Percentiles rank a stretch among this genome's conserved stretches.
phyloP scores from a whole-genome alignment of 352 stramenopile species.

The Pythium brassicae region DNA sequence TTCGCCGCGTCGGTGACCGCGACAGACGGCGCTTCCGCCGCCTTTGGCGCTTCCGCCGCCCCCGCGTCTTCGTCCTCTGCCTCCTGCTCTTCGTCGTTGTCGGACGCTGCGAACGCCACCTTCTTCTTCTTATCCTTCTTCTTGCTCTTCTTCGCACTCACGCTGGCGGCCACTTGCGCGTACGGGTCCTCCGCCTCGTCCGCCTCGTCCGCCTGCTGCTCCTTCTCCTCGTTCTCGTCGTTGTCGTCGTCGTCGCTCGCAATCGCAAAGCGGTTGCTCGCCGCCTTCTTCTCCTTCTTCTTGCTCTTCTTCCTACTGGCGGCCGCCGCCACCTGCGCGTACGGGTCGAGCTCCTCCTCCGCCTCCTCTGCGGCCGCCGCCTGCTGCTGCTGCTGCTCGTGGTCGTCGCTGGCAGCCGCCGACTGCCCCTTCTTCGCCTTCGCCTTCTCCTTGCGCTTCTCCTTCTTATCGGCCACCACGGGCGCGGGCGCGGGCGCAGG shows the following conservation, averaged over 20 bases:
- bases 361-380: constrained; percentile 28
- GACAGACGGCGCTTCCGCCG: constrained; percentile 28
- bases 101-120: constrained; percentile 33
- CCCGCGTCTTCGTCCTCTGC: constrained; percentile 22
- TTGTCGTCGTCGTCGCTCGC: constrained; percentile 29
- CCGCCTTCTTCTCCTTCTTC: constrained; percentile 39
- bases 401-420: constrained; percentile 45
- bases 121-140: constrained; percentile 46
- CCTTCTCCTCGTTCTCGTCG: constrained; percentile 21
- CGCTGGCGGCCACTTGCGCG: constrained; percentile 27
- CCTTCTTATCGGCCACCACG: constrained; percentile 59
- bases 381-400: constrained; percentile 22
- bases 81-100: constrained; percentile 44
- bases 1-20: constrained; percentile 27
- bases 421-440: constrained; percentile 58
- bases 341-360: constrained; percentile 40
- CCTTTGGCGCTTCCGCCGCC: constrained; percentile 13
- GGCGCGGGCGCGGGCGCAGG: constrained; percentile 18
- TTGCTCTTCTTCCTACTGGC: constrained; percentile 77
- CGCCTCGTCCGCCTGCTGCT: constrained; percentile 16
- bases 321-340: constrained; percentile 49
- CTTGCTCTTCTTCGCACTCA: constrained; percentile 52
- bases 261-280: constrained; percentile 26
- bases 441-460: constrained; percentile 74
- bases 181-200: constrained; percentile 32